phyloP scores from a whole-genome alignment of 768 basidiomycete genomes.

The Terana coerulea region DNA sequence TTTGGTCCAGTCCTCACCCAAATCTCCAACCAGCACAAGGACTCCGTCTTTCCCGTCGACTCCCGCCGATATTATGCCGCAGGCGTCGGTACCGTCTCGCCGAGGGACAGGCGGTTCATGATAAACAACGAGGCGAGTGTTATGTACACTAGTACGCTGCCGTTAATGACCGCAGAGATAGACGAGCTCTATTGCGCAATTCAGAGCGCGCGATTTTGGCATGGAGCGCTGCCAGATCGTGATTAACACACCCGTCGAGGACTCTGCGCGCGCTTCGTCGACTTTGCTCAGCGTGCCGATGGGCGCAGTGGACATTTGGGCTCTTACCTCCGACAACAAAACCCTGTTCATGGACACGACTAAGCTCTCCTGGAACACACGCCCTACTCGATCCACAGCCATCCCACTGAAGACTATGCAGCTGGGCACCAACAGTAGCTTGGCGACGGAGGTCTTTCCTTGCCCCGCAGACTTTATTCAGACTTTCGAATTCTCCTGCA shows the following conservation, averaged over 20 bases:
- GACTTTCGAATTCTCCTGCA: neutral
- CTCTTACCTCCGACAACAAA: neutral
- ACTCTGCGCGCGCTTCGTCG: neutral
- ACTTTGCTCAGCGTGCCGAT: neutral
- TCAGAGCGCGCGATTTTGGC: slow-evolving; percentile 7
- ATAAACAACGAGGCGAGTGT: neutral
- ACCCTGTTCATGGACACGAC: neutral
- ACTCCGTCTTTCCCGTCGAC: neutral
- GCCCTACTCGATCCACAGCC: neutral
- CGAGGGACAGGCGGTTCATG: neutral
- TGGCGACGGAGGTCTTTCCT: neutral
- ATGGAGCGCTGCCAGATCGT: slow-evolving; percentile 7
- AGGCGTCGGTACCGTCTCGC: neutral
- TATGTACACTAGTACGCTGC: no score
- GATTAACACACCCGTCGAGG: neutral
- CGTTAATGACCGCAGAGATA: no score
- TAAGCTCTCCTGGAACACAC: neutral
- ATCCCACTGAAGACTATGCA: neutral
- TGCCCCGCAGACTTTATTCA: neutral
- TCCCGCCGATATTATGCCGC: neutral
- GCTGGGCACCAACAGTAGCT: neutral
- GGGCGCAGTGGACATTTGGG: neutral
- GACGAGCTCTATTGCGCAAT: slow-evolving; percentile 2
- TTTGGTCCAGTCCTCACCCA: neutral
- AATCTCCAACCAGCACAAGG: neutral